These are phyloP conservation scores for Spinellus fusiger DNA, from an alignment of 192 early-diverging fungal genomes.

Conservation along the genomic window DNA sequence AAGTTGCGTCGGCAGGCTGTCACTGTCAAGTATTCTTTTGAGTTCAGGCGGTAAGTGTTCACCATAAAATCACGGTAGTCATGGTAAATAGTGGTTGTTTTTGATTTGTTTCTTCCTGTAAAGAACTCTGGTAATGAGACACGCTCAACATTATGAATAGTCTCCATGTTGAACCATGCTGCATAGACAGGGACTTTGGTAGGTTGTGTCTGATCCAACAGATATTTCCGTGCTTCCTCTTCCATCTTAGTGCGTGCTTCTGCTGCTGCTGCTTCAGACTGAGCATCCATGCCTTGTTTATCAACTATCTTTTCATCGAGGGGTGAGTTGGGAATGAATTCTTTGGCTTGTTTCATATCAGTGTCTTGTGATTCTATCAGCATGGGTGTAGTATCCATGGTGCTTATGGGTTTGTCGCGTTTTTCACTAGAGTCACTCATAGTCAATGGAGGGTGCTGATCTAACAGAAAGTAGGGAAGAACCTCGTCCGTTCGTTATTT, in stretches of 20 bases:
- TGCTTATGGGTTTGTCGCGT: neutral
- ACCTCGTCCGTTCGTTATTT: too few relatives aligned
- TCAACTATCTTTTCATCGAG: neutral
- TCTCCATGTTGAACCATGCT: slow-evolving; percentile 83
- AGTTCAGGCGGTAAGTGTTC: slow-evolving; percentile 93
- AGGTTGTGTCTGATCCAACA: slow-evolving; percentile 65
- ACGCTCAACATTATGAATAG: slow-evolving; percentile 83
- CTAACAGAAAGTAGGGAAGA: too few relatives aligned
- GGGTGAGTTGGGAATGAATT: too few relatives aligned
- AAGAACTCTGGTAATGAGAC: slow-evolving; percentile 95
- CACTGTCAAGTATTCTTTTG: slow-evolving; percentile 93
- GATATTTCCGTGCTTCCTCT: slow-evolving; percentile 60
- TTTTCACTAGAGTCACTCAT: neutral
- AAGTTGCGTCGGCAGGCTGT: slow-evolving; percentile 95
- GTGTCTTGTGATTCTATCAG: too few relatives aligned
- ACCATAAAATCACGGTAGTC: slow-evolving; percentile 99
- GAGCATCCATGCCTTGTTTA: neutral
- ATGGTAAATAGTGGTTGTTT: slow-evolving; percentile 87
- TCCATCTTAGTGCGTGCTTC: slow-evolving; percentile 30
- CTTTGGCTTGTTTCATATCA: neutral
- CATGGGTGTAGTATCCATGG: neutral
- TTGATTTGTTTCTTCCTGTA: slow-evolving; percentile 84
- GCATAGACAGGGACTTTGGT: slow-evolving; percentile 83
- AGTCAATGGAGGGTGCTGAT: too few relatives aligned
- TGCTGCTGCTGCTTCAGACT: neutral